Evolutionary conservation across 345 rosid genomes (phyloP), one percentile per base, ranked within the genome.

Genomic region (Populus deltoides): DNA sequence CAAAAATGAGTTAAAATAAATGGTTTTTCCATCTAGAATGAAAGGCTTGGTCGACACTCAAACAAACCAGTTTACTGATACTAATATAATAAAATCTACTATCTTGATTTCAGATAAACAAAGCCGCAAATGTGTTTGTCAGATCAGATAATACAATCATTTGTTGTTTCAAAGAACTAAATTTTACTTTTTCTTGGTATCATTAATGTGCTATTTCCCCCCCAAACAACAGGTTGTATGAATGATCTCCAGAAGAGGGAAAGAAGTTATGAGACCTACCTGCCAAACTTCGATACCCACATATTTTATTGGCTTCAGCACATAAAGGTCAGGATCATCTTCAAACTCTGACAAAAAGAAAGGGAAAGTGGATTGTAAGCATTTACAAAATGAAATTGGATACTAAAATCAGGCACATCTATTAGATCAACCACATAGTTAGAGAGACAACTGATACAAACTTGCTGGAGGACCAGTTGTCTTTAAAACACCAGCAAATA

Each of bases 241-340:
- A 10, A n/a, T 71, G 36, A 47, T 18, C 51, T 73, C 39, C 38
- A 1, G 24, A 39, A 24, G 55, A 27, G 5, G 25, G 33, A 75
- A 27, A 8, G 36, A 66, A 66, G 70, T 47, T 39, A 36, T 18
- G 29, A 74, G 62, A 59, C 49, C 72, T 66, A 90, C 98, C 93
- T 94, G 98, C 98, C 98, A 94, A 73, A 94, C 95, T 89, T 94
- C 98, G 75, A 94, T 91, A 62, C 98, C 98, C 36, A 89, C 91
- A 47, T 93, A 94, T 86, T 83, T 91, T 29, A 91, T 87, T 47
- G 98, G 95, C 86, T 86, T 94, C 75, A 94, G 78, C 85, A 94
- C 98, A 66, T 94, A 92, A 76, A 94, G 91, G 76, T 94, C 97
- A 3, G 97, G 98, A 81, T 94, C 98, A 87, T 94, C 98, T 89